A percentile compares a stretch with the other conserved stretches of the same genome.
Conservation (phyloP, 2,329 filamentous ascomycete species). For the Arachnomyces sp. region DNA sequence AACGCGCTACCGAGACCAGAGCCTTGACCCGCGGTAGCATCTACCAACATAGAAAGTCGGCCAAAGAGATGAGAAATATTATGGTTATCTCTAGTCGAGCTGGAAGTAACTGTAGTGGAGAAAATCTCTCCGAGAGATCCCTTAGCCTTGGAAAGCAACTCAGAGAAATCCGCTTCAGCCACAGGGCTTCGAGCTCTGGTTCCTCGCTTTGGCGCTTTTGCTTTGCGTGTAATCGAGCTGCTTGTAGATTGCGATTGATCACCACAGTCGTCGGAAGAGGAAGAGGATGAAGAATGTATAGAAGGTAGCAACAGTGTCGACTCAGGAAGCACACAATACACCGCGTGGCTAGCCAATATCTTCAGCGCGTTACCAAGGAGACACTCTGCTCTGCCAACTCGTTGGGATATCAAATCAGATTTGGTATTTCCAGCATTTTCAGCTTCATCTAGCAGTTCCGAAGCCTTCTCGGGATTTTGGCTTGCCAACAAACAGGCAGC, state of each 20-base stretch:
- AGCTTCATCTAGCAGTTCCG: conserved; percentile 41
- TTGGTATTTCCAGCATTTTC: conserved; percentile 29
- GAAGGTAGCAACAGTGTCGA: conserved; percentile 84
- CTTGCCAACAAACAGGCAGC: conserved; percentile 39
- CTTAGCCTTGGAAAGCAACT: conserved; percentile 29
- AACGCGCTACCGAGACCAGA: conserved; percentile 8
- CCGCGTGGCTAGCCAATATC: conserved; percentile 64
- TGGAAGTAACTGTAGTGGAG: conserved; percentile 24
- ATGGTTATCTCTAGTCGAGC: conserved; percentile 34
- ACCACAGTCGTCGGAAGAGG: no score
- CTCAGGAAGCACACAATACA: conserved; percentile 84
- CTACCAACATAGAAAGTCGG: conserved; percentile 34
- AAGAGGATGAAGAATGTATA: conserved; percentile 32
- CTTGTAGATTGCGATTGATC: background rate
- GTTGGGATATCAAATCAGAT: conserved; percentile 54
- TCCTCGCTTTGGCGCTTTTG: conserved; percentile 19
- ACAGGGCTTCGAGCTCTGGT: conserved; percentile 21
- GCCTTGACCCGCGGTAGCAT: conserved; percentile 24
- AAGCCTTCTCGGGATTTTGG: conserved; percentile 50
- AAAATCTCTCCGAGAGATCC: conserved; percentile 27
- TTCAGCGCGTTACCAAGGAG: conserved; percentile 32
- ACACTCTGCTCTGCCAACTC: conserved; percentile 30
- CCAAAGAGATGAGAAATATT: conserved; percentile 31
- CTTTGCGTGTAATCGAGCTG: conserved; percentile 13
- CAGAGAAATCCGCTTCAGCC: conserved; percentile 27